Evolutionary conservation across 805 yeast species (phyloP), one percentile per base, ranked within the genome.

Genomic region (Wickerhamomyces bovis): DNA sequence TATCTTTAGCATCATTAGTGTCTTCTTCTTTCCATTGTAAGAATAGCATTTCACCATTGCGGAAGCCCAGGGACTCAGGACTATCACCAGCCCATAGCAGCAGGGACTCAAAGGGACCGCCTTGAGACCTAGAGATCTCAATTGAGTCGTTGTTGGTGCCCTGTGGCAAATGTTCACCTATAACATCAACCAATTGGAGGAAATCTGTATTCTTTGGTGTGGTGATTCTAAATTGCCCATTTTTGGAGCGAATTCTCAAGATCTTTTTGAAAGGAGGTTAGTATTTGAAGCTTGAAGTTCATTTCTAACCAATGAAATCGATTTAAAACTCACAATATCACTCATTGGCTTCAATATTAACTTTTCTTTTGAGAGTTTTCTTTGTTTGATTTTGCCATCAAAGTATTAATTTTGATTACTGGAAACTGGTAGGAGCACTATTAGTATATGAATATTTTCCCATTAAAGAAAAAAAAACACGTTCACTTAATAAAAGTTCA

Each of bases 21-120:
- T 18, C 36, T 33, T 30, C 18, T 30, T 33, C 36, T 15, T 20
- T 33, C 36, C 36, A 33, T 38, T 58, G 58, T 22, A 73, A 59
- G 53, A 63, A 75, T 12, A 75, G 49, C 70, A 75, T 65, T 48
- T 73, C 78, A 6, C 80, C 80, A 53, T 76, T 73, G 50, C 69
- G 70, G 51, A 76, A 62, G 1, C 73, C 74, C 47, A 75, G 52
- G 6, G 64, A 64, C 4, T 54, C 45, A 2, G 71, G 61, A 2
- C 69, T 52, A 20, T 59, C 56, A 8, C 71, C 69, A 28, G 58
- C 31, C 28, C 59, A 49, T 12, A 45, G 50, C 1, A 49, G 45
- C 10, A 61, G 58, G 0, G 62, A 50, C 31, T 63, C 61, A 38
- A 55, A 64, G 4, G 56, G 62, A 4, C 60, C 61, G 16, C 8